Conservation (phyloP, 495 filamentous ascomycete species). For the Podospora appendiculata region DNA sequence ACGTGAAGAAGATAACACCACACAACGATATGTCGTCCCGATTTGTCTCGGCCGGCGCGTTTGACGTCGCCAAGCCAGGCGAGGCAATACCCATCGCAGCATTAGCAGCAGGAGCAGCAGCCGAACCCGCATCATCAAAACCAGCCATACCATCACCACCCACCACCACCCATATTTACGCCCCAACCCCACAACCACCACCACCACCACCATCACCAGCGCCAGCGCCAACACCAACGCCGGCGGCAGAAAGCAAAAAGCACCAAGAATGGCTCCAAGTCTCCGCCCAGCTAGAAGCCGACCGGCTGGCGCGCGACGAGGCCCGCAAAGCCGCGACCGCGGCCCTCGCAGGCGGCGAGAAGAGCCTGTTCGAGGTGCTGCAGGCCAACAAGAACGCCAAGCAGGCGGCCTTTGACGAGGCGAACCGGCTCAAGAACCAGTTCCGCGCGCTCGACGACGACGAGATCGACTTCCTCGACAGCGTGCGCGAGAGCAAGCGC, state of each 20-base stretch:
- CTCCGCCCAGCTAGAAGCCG: slow-evolving; percentile 70
- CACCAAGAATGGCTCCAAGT: slow-evolving; percentile 58
- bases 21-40: slow-evolving; percentile 57
- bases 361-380: slow-evolving; percentile 76
- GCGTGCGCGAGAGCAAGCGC: slow-evolving; percentile 58
- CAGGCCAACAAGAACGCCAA: slow-evolving; percentile 96
- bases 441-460: slow-evolving; percentile 91
- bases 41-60: slow-evolving; percentile 82
- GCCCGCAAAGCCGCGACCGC: slow-evolving; percentile 33
- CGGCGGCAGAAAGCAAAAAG: slow-evolving; percentile 3
- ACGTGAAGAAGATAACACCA: no score
- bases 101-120: neutral
- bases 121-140: neutral
- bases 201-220: neutral
- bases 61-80: slow-evolving; percentile 45
- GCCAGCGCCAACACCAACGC: neutral
- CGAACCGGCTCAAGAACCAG: slow-evolving; percentile 79
- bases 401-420: slow-evolving; percentile 94
- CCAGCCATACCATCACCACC: neutral
- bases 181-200: neutral
- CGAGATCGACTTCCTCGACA: slow-evolving; percentile 87
- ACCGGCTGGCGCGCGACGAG: slow-evolving; percentile 48
- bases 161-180: neutral
- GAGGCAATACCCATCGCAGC: slow-evolving; percentile 4
- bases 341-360: slow-evolving; percentile 49